Evolutionary conservation across 2,329 filamentous ascomycete species (phyloP).

Genomic region (Colletotrichum melonis): DNA sequence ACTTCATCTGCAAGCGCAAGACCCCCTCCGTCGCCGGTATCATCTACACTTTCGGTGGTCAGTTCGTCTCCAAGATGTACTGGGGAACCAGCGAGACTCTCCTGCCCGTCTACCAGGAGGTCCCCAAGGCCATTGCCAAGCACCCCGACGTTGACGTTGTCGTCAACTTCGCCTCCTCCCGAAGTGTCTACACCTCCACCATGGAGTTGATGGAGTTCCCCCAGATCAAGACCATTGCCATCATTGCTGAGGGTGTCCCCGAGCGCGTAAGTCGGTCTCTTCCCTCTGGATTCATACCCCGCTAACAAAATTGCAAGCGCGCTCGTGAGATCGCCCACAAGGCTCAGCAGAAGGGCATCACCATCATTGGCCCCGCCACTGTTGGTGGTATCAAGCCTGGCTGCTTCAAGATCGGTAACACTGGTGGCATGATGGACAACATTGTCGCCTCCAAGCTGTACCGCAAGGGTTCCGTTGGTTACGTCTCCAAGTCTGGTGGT

Average conservation of each 20-base stretch:
- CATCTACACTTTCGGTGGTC: conserved; percentile 99
- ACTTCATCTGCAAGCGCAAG: conserved; percentile 99
- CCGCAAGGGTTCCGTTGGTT: conserved; percentile 97
- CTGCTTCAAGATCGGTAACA: conserved; percentile 99
- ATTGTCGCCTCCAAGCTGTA: conserved; percentile 99
- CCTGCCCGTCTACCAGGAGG: conserved; percentile 96
- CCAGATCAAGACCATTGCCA: conserved; percentile 98
- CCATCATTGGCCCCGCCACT: conserved; percentile 97
- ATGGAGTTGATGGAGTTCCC: conserved; percentile 98
- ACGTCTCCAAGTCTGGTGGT: conserved; percentile 99
- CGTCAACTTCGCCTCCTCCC: conserved; percentile 99
- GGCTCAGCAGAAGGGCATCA: conserved; percentile 98
- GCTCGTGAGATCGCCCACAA: conserved; percentile 98
- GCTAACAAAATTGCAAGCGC: conserved; percentile 66
- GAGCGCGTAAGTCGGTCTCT: conserved; percentile 78
- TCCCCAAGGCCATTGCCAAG: conserved; percentile 93
- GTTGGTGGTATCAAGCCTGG: conserved; percentile 99
- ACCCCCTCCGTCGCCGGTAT: conserved; percentile 98
- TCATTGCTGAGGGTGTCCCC: conserved; percentile 98
- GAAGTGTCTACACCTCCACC: conserved; percentile 98
- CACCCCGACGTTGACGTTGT: conserved; percentile 97
- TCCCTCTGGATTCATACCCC: not conserved
- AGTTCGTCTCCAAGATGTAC: conserved; percentile 99
- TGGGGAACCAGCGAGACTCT: conserved; percentile 99
- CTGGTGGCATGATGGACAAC: conserved; percentile 99